Evolutionary conservation across 495 filamentous ascomycete species (phyloP).

Genomic region (Aspergillus ellipticus): DNA sequence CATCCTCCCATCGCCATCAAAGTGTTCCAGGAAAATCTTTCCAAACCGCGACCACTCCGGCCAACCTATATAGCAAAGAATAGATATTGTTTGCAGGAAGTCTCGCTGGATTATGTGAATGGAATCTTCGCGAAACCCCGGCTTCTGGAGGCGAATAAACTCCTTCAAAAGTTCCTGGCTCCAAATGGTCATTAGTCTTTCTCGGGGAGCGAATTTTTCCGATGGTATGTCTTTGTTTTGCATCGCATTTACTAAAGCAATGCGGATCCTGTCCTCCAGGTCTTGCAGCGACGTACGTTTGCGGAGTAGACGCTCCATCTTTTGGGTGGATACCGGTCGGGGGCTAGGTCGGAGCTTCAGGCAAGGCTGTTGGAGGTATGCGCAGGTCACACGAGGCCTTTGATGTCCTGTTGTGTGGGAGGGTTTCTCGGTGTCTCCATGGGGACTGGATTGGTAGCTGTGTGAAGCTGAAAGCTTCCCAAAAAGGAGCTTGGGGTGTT

Average conservation of each 20-base stretch:
- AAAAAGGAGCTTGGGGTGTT: neutral
- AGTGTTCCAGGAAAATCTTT: conserved; percentile 4
- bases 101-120: neutral
- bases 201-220: conserved; percentile 10
- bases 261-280: neutral
- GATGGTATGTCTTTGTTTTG: neutral
- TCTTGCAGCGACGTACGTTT: neutral
- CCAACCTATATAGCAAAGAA: conserved; percentile 13
- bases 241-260: neutral
- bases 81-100: conserved; percentile 13
- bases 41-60: conserved; percentile 6
- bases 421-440: neutral
- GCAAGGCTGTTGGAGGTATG: neutral
- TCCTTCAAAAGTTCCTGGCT: neutral
- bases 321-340: neutral
- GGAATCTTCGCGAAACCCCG: neutral
- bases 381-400: neutral
- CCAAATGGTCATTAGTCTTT: conserved; percentile 10
- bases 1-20: neutral
- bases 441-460: neutral
- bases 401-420: neutral
- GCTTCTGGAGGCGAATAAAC: conserved; percentile 1
- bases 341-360: neutral
- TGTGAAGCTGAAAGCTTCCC: neutral
- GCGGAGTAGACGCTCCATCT: neutral